Base-by-base conservation (phyloP, 2,329 filamentous ascomycete species). In the Penicillium sp. region DNA sequence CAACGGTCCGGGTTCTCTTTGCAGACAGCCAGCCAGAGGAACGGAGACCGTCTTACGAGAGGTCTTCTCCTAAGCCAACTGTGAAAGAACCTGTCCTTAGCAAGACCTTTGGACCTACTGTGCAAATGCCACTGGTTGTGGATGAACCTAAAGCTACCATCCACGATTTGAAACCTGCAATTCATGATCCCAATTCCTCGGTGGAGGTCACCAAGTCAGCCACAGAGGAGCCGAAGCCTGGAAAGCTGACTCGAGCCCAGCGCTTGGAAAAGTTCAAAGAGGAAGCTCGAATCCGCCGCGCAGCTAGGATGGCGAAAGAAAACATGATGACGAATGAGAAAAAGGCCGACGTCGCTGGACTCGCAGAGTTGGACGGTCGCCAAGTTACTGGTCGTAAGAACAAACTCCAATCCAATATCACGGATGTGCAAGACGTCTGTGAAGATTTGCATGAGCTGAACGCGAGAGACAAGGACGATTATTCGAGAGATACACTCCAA, bases 341-440 rank as follows among this genome's bases (percentile, higher is more conserved):
- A 47, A n/a, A 9, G 18, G 27, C 8, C 24, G 37, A 53, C 47
- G 43, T 60, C 2, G 40, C 59, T 4, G 64, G 65, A 48, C 62
- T 68, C 13, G 67, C 66, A 4, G 66, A 69, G 43, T 47, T 69
- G 28, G 67, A 69, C 39, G 66, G 67, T 7, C 52, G 61, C 26
- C 66, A 69, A 47, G 56, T 69, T 4, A 47, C 55, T 13, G 58
- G 51, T 25, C 44, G 48, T 24, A 60, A 57, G 26, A 48, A 49
- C 9, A 36, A 18, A 29, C 41, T 54, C 29, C 51, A 57, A 24
- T 45, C 52, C 26, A 62, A 60, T 33, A 55, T 59, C 27, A 55
- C 56, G 5, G 39, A 56, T 33, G 47, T 59, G 7, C 54, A 56
- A 6, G 40, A 56, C 32, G 47, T 59, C 18, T 49, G 44, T 39